Evolutionary conservation across 2,329 filamentous ascomycete genomes (phyloP), one percentile per base, ranked within the genome.

Genomic region (Coniella vitis): DNA sequence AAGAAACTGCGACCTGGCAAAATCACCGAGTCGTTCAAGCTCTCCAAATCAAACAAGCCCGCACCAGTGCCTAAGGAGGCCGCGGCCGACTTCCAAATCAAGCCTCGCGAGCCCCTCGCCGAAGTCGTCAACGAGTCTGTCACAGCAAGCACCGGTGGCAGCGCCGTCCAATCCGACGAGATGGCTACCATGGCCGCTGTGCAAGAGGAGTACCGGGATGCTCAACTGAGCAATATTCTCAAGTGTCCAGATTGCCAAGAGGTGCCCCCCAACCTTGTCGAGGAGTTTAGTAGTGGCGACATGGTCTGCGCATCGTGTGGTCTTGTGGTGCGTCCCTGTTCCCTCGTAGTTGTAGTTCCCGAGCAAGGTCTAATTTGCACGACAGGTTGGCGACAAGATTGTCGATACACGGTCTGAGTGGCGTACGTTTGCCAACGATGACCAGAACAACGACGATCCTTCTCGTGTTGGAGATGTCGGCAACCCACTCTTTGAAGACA

Each of bases 401-500:
- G 90, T 98, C 62, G 94, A 98, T 64, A 94, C 88, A 53, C 86
- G 94, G 54, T 95, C 90, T 41, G 93, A 98, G 71, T 98, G 93
- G 93, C 88, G 93, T 64, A 98, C 93, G 1, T 98, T 98, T 70
- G 90, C 90, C 63, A 97, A 97, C 65, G 93, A 98, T 63, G 94
- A 98, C 65, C 89, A 95, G 66, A 89, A 88, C 61, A 90, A 87
- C 62, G 94, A 97, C 60, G 93, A 98, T 58, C 93, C 94, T 4
- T 96, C 90, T 51, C 93, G 93, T 89, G 91, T 98, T 56, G 93
- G 93, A 72, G 93, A 97, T 59, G 87, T 86, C 5, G 84, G 86
- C 53, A 96, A 97, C 63, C 85, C 88, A 47, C 82, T 98, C 38
- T 78, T 95, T 50, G 90, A 95, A 61, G 90, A 90, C 49, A 86